Base-by-base conservation (phyloP, 2,329 filamentous ascomycete species). In the Penicillium griseofulvum region DNA sequence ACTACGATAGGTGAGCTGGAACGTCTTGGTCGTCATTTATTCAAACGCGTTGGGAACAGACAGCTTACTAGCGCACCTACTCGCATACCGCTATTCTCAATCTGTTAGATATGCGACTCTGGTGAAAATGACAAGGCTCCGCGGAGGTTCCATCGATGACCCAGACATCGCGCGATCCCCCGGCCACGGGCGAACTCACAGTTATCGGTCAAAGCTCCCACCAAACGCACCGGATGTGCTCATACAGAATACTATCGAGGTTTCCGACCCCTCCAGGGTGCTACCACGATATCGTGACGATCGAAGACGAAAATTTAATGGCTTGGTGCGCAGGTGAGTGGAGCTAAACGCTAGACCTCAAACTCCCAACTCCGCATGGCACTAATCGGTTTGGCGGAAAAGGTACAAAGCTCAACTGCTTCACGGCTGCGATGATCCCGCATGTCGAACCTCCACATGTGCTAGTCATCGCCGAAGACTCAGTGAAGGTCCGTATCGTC, bases 341-440 rank as follows among this genome's bases (percentile, higher is more conserved):
- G 54, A 51, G 37, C 39, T 41, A 26, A 33, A n/a, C 16, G 37
- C 49, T 45, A 52, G 17, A 26, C 19, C 26, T 29, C 33, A 12
- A 39, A 39, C 26, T 41, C 45, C 43, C 28, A 16, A 26, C 12
- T 39, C n/a, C n/a, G 33, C 33, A 47, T 37, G 39, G 12, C 14
- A 38, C 54, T 57, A 56, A 59, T 49, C 31, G 43, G 19, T 34
- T 36, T 36, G 6, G 17, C 17, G 19, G 4, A 14, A 56, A 49
- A 93, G 89, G 65, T 95, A 89, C 68, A 85, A 92, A 47, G 79
- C 83, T 33, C 91, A 96, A 74, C 83, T 96, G n/a, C 84, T 91
- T 54, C 83, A 89, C 61, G 91, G 91, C 60, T 96, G 91, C 70
- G 84, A 84, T 58, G 83, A 83, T 60, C 76, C 80, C 50, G 78